Base-by-base conservation (phyloP, 305 asterid species). In the Solanum hybrid region DNA sequence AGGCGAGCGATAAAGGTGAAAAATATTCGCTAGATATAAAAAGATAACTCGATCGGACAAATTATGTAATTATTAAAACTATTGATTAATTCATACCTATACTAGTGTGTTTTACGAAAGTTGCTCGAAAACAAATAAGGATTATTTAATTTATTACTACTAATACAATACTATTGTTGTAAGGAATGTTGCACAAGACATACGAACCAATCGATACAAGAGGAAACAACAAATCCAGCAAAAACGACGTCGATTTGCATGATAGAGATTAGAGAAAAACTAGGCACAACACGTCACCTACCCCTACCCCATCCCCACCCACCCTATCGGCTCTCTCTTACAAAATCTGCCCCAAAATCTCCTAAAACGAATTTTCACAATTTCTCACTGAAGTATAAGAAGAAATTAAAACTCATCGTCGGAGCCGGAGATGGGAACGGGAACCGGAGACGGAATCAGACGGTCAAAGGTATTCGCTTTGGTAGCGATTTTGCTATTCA, bases 401-500 rank as follows among this genome's bases (percentile, higher is more conserved):
- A 31, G 80, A 75, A 7, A 13, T 16, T 82, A 9, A 79, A 27
- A 81, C 34, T 81, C 72, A 9, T 40, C 73, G 27, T 29, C 87
- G 72, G 87, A 5, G 40, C 27, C 87, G 76, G 76, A 78, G 82
- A 90, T 90, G 91, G 89, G 80, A 88, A 87, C n/a, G 35, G 78
- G 79, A 75, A 92, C 87, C 29, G 40, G 92, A 92, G 94, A 90
- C 90, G 89, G 87, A 87, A 88, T 85, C 86, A 92, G 90, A 26
- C 90, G 94, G 89, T 87, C 77, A 86, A 85, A 88, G 88, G 94
- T 91, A 13, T 90, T 60, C 87, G 91, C 94, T 71, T 60, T 94
- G 72, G 10, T 90, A 85, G 89, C 93, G 88, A 91, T 95, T 14
- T 88, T 94, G 29, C 87, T 95, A 4, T 56, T 95, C 84, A 91